phyloP scores from a whole-genome alignment of 257 asterid genomes.

The Ehretia macrophylla region DNA sequence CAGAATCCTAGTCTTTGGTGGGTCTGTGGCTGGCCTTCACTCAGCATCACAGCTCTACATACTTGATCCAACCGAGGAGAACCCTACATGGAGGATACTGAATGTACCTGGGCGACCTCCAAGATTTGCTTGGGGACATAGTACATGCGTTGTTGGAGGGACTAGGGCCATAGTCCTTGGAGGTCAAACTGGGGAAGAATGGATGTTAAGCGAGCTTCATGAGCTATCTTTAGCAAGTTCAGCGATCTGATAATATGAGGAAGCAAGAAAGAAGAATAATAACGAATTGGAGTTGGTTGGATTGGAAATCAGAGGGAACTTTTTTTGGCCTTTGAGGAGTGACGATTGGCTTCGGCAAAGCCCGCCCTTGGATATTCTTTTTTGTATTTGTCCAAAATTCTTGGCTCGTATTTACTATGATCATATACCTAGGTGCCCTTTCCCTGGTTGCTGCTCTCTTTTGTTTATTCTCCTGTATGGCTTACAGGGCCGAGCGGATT shows the following conservation, averaged over 20 bases:
- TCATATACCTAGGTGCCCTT: constrained; percentile 3
- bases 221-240: constrained; percentile 80
- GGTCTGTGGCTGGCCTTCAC: constrained; percentile 96
- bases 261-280: constrained; percentile 8
- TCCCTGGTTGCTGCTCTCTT: constrained; percentile 5
- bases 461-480: constrained; percentile 6
- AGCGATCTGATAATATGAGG: constrained; percentile 17
- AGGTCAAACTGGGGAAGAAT: constrained; percentile 92
- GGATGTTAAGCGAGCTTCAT: constrained; percentile 91
- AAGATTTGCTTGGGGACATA: constrained; percentile 91
- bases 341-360: background rate
- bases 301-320: background rate
- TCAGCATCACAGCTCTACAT: constrained; percentile 92
- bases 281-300: constrained; percentile 15
- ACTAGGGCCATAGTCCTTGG: constrained; percentile 90
- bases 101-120: constrained; percentile 87
- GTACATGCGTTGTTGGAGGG: constrained; percentile 91
- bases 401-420: background rate
- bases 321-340: constrained; percentile 20
- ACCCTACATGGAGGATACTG: constrained; percentile 93
- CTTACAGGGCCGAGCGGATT: constrained; percentile 3
- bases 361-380: constrained; percentile 1
- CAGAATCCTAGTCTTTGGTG: constrained; percentile 77
- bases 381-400: constrained; percentile 2
- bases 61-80: constrained; percentile 92